phyloP scores from a whole-genome alignment of 805 yeast species.

The Metschnikowia lunata region DNA sequence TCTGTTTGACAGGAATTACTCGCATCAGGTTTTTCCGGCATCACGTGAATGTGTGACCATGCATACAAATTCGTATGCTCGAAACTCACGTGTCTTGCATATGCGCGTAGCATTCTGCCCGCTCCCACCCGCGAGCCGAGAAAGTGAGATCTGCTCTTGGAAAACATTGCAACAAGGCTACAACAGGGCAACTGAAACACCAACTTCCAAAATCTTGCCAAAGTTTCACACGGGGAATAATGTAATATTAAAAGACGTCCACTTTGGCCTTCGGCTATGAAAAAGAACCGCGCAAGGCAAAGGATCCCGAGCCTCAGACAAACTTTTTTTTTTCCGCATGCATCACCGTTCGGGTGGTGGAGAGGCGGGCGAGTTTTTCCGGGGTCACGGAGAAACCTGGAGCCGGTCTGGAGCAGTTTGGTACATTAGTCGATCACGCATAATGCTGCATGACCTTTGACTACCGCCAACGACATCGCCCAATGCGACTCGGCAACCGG shows the following conservation, averaged over 20 bases:
- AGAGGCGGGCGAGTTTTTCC: conserved; percentile 12
- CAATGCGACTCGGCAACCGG: neutral
- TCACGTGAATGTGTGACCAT: neutral
- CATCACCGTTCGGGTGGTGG: conserved; percentile 7
- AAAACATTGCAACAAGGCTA: no score
- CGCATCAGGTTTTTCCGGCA: neutral
- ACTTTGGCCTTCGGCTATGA: no score
- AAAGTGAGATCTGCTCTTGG: no score
- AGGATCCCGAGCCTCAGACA: conserved; percentile 4
- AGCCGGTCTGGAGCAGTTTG: conserved; percentile 15
- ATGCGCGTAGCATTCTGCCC: neutral
- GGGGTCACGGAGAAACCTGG: conserved; percentile 22
- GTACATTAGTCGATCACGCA: conserved; percentile 6
- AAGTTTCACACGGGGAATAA: no score
- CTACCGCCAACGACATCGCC: conserved; percentile 9
- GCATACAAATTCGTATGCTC: neutral
- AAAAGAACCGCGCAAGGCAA: neutral
- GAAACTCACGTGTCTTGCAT: conserved; percentile 1
- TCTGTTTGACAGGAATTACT: no score
- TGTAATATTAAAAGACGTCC: no score
- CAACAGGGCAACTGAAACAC: no score
- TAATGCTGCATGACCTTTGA: conserved; percentile 8
- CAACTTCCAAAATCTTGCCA: no score
- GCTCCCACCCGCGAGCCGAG: no score
- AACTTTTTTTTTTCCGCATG: conserved; percentile 1